Evolutionary conservation across 768 basidiomycete species (phyloP).

Genomic region (Trametopsis cervina): DNA sequence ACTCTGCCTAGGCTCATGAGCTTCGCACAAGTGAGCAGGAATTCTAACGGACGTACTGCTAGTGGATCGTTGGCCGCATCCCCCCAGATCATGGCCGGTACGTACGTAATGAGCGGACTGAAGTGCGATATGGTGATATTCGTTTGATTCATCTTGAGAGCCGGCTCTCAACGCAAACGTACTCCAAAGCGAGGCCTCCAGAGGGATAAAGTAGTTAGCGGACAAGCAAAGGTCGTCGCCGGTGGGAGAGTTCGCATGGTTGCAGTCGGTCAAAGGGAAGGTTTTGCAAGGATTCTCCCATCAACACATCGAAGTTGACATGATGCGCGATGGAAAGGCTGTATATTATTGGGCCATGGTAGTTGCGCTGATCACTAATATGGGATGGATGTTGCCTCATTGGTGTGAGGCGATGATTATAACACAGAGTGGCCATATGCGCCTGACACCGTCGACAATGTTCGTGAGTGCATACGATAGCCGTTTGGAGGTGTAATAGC

Average conservation of each 20-base stretch:
- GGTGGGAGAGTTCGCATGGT: background rate
- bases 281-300: too few relatives aligned
- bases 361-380: too few relatives aligned
- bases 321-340: too few relatives aligned
- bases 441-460: too few relatives aligned
- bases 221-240: background rate
- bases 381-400: too few relatives aligned
- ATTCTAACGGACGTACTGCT: constrained; percentile 1
- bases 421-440: too few relatives aligned
- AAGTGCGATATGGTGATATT: constrained; percentile 6
- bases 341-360: too few relatives aligned
- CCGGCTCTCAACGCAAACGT: background rate
- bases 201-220: background rate
- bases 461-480: too few relatives aligned
- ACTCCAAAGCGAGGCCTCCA: background rate
- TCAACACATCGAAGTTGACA: too few relatives aligned
- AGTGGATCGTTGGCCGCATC: background rate
- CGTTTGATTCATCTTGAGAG: background rate
- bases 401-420: too few relatives aligned
- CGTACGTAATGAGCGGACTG: constrained; percentile 3
- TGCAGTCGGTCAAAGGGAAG: too few relatives aligned
- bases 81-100: constrained; percentile 1
- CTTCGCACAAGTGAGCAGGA: background rate
- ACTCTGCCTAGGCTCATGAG: background rate
- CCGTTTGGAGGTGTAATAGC: too few relatives aligned